phyloP scores from a whole-genome alignment of 352 stramenopile genomes.

The Phytophthora constricta region DNA sequence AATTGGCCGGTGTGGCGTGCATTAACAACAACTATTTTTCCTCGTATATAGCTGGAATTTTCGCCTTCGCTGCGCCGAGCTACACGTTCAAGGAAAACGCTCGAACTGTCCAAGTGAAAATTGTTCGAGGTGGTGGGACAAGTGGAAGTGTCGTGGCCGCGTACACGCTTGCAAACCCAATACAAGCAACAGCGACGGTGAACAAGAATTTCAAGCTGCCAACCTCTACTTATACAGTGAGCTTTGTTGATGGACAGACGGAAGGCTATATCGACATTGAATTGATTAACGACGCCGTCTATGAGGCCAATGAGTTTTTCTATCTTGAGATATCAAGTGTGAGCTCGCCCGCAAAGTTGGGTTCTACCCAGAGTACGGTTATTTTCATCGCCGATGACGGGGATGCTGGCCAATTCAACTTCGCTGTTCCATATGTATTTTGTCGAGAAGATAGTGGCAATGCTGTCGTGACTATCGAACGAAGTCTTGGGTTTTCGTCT shows the following conservation, averaged over 20 bases:
- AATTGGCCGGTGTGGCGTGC: too few species aligned
- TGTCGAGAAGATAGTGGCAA: conserved; percentile 73
- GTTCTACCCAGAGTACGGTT: conserved; percentile 30
- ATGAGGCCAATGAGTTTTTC: conserved; percentile 73
- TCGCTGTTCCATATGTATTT: conserved; percentile 56
- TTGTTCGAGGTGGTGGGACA: conserved; percentile 50
- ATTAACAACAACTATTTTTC: too few species aligned
- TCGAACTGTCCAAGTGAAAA: conserved; percentile 51
- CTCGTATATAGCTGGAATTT: conserved; percentile 50
- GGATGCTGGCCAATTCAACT: conserved; percentile 71
- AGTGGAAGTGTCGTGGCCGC: conserved; percentile 45
- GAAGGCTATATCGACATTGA: conserved; percentile 52
- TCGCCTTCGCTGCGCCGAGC: conserved; percentile 57
- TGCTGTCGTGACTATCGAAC: conserved; percentile 59
- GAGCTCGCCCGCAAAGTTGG: conserved; percentile 45
- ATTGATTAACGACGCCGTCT: conserved; percentile 66
- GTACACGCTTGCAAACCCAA: conserved; percentile 56
- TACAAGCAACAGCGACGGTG: conserved; percentile 57
- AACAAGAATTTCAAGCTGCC: conserved; percentile 69
- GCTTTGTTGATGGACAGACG: conserved; percentile 56
- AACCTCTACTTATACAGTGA: conserved; percentile 46
- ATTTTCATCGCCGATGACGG: conserved; percentile 70
- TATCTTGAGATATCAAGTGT: conserved; percentile 59
- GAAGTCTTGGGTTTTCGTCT: conserved; percentile 56
- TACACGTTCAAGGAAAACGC: conserved; percentile 63